phyloP scores from a whole-genome alignment of 139 green algal species.

The Coelastrella sp. region DNA sequence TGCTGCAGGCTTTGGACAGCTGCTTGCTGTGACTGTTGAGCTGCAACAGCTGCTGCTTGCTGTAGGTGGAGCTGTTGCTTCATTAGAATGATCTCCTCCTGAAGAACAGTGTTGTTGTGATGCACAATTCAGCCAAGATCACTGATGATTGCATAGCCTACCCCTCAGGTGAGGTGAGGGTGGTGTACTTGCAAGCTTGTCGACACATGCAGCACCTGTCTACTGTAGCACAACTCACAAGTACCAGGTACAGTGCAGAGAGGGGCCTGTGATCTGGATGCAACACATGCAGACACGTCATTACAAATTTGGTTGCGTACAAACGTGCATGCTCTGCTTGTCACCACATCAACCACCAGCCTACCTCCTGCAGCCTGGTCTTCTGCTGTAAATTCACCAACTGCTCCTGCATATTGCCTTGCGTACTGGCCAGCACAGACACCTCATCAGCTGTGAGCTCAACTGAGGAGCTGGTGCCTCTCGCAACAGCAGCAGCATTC shows the following conservation, averaged over 20 bases:
- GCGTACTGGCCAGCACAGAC: neutral
- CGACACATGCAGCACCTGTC: too few species aligned
- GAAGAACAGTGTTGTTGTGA: neutral
- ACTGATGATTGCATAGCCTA: too few species aligned
- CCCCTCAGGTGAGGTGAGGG: too few species aligned
- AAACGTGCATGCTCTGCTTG: too few species aligned
- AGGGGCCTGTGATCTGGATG: too few species aligned
- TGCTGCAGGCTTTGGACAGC: constrained; percentile 18
- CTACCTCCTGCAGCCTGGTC: neutral
- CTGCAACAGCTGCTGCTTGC: neutral
- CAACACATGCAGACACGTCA: too few species aligned
- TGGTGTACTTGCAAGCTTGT: too few species aligned
- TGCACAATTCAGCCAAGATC: neutral
- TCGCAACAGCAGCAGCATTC: too few species aligned
- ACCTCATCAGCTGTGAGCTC: constrained; percentile 9
- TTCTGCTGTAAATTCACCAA: constrained; percentile 4
- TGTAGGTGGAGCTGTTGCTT: constrained; percentile 5
- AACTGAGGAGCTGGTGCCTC: too few species aligned
- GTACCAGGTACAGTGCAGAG: too few species aligned
- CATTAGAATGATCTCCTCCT: neutral
- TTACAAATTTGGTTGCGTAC: too few species aligned
- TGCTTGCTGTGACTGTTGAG: neutral
- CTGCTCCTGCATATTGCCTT: constrained; percentile 3
- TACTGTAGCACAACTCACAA: too few species aligned
- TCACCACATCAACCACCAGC: neutral